Percentiles rank a stretch among this genome's conserved stretches.
Evolutionary conservation across 768 basidiomycete genomes (phyloP).

Genomic region (Russula olivacea): DNA sequence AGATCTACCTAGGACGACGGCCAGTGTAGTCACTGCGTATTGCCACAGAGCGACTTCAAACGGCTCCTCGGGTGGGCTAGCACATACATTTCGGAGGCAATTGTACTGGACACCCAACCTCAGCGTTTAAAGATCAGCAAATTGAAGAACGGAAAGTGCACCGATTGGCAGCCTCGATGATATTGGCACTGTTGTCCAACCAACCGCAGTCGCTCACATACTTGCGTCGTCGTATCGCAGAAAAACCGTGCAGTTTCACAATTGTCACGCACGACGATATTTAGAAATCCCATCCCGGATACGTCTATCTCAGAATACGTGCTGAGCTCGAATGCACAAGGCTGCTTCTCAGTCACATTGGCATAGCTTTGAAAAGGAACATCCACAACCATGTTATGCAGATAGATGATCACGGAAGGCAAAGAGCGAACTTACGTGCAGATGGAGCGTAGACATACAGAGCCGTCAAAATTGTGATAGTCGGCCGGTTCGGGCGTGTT

Average conservation of each 20-base stretch:
- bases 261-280: constrained; percentile 24
- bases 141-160: background rate
- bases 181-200: constrained; percentile 20
- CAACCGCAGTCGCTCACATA: constrained; percentile 14
- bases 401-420: background rate
- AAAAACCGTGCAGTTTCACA: constrained; percentile 21
- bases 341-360: constrained; percentile 35
- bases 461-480: constrained; percentile 14
- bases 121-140: background rate
- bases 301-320: constrained; percentile 30
- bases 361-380: constrained; percentile 31
- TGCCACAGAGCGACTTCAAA: constrained; percentile 25
- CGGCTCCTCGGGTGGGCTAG: constrained; percentile 24
- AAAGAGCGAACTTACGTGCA: constrained; percentile 20
- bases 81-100: constrained; percentile 21
- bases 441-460: constrained; percentile 19
- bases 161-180: constrained; percentile 23
- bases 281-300: constrained; percentile 11
- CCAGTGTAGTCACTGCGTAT: constrained; percentile 21
- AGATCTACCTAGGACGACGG: constrained; percentile 23
- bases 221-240: constrained; percentile 17
- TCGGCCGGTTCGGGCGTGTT: constrained; percentile 6
- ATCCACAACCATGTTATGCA: background rate
- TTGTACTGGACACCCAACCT: constrained; percentile 18
- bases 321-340: constrained; percentile 39